Percentiles rank a stretch among this genome's conserved stretches.
These are phyloP conservation scores for Bombardia bombarda DNA, from an alignment of 495 filamentous ascomycete genomes.

Conservation along the genomic window DNA sequence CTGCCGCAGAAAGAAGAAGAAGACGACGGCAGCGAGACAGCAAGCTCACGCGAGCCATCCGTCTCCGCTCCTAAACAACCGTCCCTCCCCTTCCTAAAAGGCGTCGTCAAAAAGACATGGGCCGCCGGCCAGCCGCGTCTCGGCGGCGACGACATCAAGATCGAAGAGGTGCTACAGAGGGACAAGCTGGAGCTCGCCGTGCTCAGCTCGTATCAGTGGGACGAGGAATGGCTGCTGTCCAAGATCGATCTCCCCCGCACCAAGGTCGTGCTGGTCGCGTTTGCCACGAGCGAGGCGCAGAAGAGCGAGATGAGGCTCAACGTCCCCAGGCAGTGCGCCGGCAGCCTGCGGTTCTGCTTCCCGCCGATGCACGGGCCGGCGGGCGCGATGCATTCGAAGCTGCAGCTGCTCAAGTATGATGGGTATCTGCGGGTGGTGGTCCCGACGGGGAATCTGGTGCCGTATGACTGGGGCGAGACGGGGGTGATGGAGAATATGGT, in stretches of 20 bases:
- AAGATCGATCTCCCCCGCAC: conserved; percentile 33
- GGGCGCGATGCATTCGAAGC: conserved; percentile 76
- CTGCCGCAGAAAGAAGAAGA: too few relatives aligned
- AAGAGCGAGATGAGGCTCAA: conserved; percentile 47
- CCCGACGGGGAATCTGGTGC: conserved; percentile 73
- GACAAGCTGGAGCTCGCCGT: conserved; percentile 64
- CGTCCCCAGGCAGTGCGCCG: conserved; percentile 26
- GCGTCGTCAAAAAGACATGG: conserved; percentile 80
- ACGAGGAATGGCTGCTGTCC: conserved; percentile 44
- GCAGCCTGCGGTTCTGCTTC: conserved; percentile 60
- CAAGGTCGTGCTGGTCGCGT: conserved; percentile 35
- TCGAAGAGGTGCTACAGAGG: conserved; percentile 82
- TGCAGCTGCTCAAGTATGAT: conserved; percentile 71
- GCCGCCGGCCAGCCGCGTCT: conserved; percentile 44
- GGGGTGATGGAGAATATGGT: conserved; percentile 76
- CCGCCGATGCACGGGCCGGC: conserved; percentile 49
- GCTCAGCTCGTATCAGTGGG: conserved; percentile 81
- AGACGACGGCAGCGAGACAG: background rate
- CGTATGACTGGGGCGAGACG: conserved; percentile 79
- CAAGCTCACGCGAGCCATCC: background rate
- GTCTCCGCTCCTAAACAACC: too few relatives aligned
- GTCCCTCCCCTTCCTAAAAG: conserved; percentile 61
- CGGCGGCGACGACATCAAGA: conserved; percentile 66
- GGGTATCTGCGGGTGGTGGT: conserved; percentile 64
- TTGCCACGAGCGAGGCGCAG: conserved; percentile 36